Evolutionary conservation across 371 early-diverging fungal genomes (phyloP).

Genomic region (Rhizopus sp.): DNA sequence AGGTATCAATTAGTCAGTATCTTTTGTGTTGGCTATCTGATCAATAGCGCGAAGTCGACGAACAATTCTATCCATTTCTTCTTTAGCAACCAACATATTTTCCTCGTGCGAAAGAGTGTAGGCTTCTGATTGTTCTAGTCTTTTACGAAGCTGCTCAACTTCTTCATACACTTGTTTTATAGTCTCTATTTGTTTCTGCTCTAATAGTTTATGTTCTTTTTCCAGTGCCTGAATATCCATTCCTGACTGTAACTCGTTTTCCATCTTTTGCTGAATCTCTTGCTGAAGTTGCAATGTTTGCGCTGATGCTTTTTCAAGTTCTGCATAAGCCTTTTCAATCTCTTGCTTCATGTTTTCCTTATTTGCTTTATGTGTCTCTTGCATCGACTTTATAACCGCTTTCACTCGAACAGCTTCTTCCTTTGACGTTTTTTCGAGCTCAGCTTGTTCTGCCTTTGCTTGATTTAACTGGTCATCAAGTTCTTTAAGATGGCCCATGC

Average conservation of each 20-base stretch:
- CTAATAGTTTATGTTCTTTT: conserved; percentile 22
- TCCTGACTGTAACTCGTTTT: conserved; percentile 26
- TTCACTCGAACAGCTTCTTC: conserved; percentile 36
- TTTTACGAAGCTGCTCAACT: conserved; percentile 28
- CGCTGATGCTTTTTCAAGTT: conserved; percentile 33
- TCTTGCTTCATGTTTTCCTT: conserved; percentile 34
- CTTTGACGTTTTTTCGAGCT: conserved; percentile 34
- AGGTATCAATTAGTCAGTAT: neutral
- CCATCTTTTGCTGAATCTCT: conserved; percentile 39
- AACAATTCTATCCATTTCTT: conserved; percentile 52
- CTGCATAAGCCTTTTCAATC: conserved; percentile 41
- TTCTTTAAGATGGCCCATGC: conserved; percentile 49
- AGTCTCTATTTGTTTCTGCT: conserved; percentile 36
- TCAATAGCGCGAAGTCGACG: conserved; percentile 45
- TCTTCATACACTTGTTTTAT: conserved; percentile 36
- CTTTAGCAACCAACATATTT: conserved; percentile 39
- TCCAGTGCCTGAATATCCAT: conserved; percentile 34
- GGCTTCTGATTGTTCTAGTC: conserved; percentile 27
- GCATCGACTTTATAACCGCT: conserved; percentile 27
- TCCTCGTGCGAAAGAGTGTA: conserved; percentile 41
- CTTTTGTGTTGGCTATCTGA: conserved; percentile 16
- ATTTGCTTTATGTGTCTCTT: conserved; percentile 34
- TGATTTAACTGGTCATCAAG: conserved; percentile 47
- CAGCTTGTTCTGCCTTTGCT: conserved; percentile 41
- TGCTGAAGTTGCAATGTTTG: conserved; percentile 39